Evolutionary conservation across 1,284 basidiomycete species (phyloP).

Genomic region (Phaffia rhodozyma): DNA sequence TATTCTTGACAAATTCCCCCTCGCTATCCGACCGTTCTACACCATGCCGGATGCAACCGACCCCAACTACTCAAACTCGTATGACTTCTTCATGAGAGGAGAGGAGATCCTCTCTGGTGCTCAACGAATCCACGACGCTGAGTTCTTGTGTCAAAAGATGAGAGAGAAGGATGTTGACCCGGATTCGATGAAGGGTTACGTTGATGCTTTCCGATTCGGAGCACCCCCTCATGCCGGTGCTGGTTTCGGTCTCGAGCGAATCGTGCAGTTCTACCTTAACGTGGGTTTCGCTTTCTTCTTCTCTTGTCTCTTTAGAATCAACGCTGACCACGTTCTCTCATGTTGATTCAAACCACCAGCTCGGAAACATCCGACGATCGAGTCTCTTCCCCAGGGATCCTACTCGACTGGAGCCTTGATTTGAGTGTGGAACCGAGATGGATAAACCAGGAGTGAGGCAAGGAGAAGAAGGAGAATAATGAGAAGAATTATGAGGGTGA

Average conservation of each 20-base stretch:
- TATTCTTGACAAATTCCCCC: conserved; percentile 94
- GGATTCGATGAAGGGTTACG: conserved; percentile 73
- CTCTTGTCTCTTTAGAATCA: no score
- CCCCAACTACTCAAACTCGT: conserved; percentile 85
- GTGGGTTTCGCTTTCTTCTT: conserved; percentile 42
- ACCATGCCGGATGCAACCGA: conserved; percentile 90
- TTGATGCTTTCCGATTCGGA: conserved; percentile 89
- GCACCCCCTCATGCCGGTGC: conserved; percentile 64
- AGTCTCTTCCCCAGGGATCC: conserved; percentile 93
- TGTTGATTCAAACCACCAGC: conserved; percentile 22
- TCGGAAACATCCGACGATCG: conserved; percentile 89
- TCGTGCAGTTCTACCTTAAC: conserved; percentile 84
- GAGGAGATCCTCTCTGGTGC: conserved; percentile 97
- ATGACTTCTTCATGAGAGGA: conserved; percentile 99
- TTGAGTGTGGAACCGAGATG: not conserved
- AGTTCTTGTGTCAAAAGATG: conserved; percentile 74
- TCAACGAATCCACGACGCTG: conserved; percentile 88
- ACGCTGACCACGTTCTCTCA: no score
- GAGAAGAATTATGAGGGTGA: not conserved
- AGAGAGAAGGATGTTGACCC: conserved; percentile 58
- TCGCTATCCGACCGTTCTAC: conserved; percentile 90
- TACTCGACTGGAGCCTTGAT: conserved; percentile 39
- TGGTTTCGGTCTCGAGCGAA: conserved; percentile 71
- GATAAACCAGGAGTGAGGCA: not conserved
- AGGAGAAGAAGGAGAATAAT: not conserved